These are phyloP conservation scores for Toxicodendron radicans DNA, from an alignment of 345 rosid genomes.

Conservation along the genomic window DNA sequence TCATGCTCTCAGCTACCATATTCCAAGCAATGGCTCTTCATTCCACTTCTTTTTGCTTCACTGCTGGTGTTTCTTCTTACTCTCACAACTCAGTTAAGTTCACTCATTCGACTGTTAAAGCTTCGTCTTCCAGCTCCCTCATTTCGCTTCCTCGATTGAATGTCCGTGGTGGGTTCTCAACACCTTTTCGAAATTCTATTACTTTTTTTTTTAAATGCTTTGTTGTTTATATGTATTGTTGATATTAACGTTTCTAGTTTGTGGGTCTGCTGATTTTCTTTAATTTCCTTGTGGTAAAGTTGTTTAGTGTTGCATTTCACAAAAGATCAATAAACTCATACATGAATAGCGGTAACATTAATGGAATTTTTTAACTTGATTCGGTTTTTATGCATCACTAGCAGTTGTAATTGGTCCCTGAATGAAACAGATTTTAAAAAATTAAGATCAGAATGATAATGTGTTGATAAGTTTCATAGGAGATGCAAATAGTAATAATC, in stretches of 20 bases:
- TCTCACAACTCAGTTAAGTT: constrained; percentile 17
- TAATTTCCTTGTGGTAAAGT: neutral
- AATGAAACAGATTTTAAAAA: neutral
- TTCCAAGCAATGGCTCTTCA: constrained; percentile 40
- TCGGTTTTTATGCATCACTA: neutral
- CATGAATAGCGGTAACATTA: no score
- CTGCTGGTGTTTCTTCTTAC: constrained; percentile 22
- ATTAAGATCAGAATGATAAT: neutral
- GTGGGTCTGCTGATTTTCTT: neutral
- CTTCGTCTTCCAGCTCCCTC: constrained; percentile 15
- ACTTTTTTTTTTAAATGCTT: neutral
- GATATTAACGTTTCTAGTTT: neutral
- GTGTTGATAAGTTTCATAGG: neutral
- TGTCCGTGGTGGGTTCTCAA: constrained; percentile 24
- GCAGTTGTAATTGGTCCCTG: neutral
- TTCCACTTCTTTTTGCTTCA: constrained; percentile 24
- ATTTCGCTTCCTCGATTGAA: constrained; percentile 24
- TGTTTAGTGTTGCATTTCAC: no score
- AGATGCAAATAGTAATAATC: no score
- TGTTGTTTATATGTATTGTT: neutral
- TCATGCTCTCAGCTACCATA: neutral
- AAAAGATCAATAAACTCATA: no score
- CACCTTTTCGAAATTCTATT: neutral
- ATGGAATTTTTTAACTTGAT: neutral
- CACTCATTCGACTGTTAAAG: constrained; percentile 21